A percentile compares a stretch with the other conserved stretches of the same genome.
phyloP scores from a whole-genome alignment of 2,329 filamentous ascomycete species.

The Blumeria graminis region DNA sequence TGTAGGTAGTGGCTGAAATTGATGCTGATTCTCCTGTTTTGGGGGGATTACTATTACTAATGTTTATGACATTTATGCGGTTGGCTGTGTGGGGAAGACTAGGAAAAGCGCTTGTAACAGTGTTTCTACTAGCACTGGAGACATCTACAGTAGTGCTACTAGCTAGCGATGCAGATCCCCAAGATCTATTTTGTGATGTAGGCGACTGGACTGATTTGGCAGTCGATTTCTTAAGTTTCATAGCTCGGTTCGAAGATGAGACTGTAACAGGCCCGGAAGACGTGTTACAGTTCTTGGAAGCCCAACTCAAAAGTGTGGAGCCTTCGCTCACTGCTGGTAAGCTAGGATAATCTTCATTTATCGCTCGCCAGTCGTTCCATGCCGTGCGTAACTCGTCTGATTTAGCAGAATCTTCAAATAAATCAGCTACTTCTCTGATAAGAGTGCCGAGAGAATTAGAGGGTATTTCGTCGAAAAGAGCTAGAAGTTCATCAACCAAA shows the following conservation, averaged over 20 bases:
- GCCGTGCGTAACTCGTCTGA: constrained; percentile 51
- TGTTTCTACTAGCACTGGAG: constrained; percentile 15
- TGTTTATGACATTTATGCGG: constrained; percentile 1
- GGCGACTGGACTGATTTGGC: constrained; percentile 39
- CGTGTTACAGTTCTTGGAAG: constrained; percentile 8
- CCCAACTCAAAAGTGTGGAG: constrained; percentile 13
- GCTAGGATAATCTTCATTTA: constrained; percentile 86
- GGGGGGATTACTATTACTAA: constrained; percentile 2
- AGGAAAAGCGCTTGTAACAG: constrained; percentile 20
- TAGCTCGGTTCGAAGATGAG: constrained; percentile 29
- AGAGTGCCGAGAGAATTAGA: constrained; percentile 67
- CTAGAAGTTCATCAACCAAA: constrained; percentile 70
- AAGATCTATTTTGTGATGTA: constrained; percentile 30
- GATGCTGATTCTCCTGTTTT: background rate
- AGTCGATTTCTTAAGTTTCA: constrained; percentile 46
- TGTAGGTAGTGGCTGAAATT: background rate
- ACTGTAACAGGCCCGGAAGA: constrained; percentile 15
- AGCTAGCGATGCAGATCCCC: constrained; percentile 20
- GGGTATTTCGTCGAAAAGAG: constrained; percentile 55
- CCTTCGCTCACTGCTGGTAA: constrained; percentile 42
- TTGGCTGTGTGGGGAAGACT: constrained; percentile 15
- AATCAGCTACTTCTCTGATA: constrained; percentile 72
- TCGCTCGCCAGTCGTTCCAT: constrained; percentile 88
- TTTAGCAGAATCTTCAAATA: constrained; percentile 67
- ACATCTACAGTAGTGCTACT: constrained; percentile 3